Conservation (phyloP, 78 protist species). For the Cavenderia fasciculata region DNA sequence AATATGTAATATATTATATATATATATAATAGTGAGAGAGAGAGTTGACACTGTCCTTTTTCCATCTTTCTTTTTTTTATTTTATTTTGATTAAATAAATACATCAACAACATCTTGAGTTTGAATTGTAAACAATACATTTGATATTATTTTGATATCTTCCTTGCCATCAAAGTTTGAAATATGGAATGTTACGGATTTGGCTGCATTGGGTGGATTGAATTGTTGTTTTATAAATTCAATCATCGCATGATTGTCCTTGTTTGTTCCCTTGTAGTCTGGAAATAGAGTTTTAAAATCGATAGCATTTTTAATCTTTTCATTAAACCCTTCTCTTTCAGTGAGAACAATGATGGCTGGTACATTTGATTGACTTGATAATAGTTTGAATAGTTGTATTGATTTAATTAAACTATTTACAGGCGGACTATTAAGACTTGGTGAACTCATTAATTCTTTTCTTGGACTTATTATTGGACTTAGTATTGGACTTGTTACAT, state of each 20-base stretch:
- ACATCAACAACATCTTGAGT: conserved; percentile 55
- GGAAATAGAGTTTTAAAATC: conserved; percentile 49
- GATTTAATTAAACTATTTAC: conserved; percentile 17
- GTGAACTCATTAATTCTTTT: too few relatives aligned
- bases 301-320: conserved; percentile 18
- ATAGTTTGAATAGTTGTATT: conserved; percentile 15
- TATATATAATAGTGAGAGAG: too few relatives aligned
- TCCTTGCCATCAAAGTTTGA: conserved; percentile 39
- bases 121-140: conserved; percentile 11
- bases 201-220: conserved; percentile 22
- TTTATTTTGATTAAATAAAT: conserved; percentile 13
- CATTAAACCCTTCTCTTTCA: conserved; percentile 30
- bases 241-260: background rate
- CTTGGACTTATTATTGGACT: too few relatives aligned
- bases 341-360: conserved; percentile 53
- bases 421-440: too few relatives aligned
- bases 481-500: too few relatives aligned
- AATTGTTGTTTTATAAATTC: conserved; percentile 50
- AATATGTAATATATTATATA: background rate
- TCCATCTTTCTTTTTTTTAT: background rate
- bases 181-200: conserved; percentile 17
- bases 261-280: conserved; percentile 28
- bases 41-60: background rate
- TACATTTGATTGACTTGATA: conserved; percentile 8
- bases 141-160: conserved; percentile 42